phyloP scores from a whole-genome alignment of 805 yeast genomes.

The Sugiyamaella valdiviana region DNA sequence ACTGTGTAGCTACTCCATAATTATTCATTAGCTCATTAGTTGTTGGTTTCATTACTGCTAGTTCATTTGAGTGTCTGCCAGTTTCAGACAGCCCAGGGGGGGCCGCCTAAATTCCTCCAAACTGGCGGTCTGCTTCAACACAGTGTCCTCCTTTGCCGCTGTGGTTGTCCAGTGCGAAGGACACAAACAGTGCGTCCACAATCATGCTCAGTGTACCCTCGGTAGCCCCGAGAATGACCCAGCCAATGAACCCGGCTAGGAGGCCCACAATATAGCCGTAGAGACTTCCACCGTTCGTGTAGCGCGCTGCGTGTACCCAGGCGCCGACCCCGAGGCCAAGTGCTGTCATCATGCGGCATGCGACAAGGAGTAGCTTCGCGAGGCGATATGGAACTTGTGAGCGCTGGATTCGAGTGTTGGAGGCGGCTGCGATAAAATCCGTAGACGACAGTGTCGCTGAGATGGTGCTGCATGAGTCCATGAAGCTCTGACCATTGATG shows the following conservation, averaged over 20 bases:
- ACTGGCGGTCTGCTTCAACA: conserved; percentile 26
- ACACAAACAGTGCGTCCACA: conserved; percentile 33
- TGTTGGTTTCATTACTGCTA: too few species aligned
- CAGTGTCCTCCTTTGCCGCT: conserved; percentile 27
- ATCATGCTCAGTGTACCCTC: conserved; percentile 37
- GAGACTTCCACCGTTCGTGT: conserved; percentile 30
- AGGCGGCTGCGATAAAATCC: conserved; percentile 1
- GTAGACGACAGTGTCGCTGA: conserved; percentile 12
- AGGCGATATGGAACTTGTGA: conserved; percentile 33
- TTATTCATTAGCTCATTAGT: too few species aligned
- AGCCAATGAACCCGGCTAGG: conserved; percentile 36
- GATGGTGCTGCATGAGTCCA: conserved; percentile 29
- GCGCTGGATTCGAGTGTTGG: conserved; percentile 5
- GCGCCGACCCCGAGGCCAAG: conserved; percentile 33
- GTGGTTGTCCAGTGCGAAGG: conserved; percentile 31
- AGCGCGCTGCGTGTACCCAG: conserved; percentile 37
- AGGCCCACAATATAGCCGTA: conserved; percentile 38
- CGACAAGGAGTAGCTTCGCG: conserved; percentile 33
- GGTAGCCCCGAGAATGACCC: conserved; percentile 39
- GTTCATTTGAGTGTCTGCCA: neutral
- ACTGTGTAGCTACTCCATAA: too few species aligned
- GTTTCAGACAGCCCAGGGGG: neutral
- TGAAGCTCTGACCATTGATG: conserved; percentile 30
- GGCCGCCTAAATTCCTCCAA: conserved; percentile 8
- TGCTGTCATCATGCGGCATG: conserved; percentile 35